Conservation (phyloP, 2,329 filamentous ascomycete genomes). For the Cytospora paraplurivora region DNA sequence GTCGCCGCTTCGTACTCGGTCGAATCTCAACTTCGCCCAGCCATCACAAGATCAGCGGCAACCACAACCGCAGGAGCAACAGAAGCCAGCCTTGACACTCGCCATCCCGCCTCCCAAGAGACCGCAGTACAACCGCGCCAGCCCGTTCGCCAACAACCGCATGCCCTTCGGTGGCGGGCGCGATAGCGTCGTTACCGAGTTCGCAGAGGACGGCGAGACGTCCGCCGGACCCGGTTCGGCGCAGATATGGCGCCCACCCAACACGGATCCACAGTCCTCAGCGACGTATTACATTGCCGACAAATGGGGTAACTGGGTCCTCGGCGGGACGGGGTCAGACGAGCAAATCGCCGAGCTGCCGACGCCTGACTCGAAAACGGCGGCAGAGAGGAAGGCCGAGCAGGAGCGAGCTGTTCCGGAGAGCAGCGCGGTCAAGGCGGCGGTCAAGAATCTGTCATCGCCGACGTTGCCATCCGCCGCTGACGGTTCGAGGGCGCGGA, state of each 20-base stretch:
- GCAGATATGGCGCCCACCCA: conserved; percentile 55
- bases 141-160: conserved; percentile 19
- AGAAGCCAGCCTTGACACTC: conserved; percentile 47
- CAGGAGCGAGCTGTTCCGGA: conserved; percentile 10
- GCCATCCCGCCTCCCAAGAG: conserved; percentile 37
- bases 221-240: conserved; percentile 37
- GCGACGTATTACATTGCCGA: conserved; percentile 54
- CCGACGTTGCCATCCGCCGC: conserved; percentile 31
- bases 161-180: conserved; percentile 33
- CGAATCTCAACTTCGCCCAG: conserved; percentile 24
- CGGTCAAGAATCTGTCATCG: conserved; percentile 27
- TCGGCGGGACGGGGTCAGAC: conserved; percentile 43
- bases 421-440: conserved; percentile 30
- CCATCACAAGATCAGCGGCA: conserved; percentile 29
- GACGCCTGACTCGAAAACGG: conserved; percentile 26
- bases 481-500: conserved; percentile 26
- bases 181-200: conserved; percentile 53
- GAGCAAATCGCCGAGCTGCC: conserved; percentile 35
- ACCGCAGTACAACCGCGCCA: conserved; percentile 12
- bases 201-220: conserved; percentile 52
- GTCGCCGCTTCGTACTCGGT: conserved; percentile 17
- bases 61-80: conserved; percentile 30
- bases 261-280: conserved; percentile 48
- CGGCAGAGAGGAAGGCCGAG: conserved; percentile 23
- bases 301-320: conserved; percentile 56